Percentiles rank a stretch among this genome's conserved stretches.
These are phyloP conservation scores for Mimosa pudica DNA, from an alignment of 306 rosid species.

Conservation along the genomic window DNA sequence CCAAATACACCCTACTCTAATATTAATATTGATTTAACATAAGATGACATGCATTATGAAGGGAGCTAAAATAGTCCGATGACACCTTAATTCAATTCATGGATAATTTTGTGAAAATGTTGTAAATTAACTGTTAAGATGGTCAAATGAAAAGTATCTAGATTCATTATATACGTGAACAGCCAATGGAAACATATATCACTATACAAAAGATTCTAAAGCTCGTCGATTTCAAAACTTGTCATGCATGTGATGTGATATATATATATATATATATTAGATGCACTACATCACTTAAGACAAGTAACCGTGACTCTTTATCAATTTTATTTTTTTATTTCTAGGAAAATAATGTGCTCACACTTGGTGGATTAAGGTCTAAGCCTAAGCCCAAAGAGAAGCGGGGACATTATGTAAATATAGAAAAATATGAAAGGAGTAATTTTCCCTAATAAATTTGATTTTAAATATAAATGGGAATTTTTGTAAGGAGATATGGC, in stretches of 20 bases:
- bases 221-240: slow-evolving; percentile 31
- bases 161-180: background rate
- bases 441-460: no score
- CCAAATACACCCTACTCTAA: no score
- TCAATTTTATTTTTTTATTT: background rate
- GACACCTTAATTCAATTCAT: background rate
- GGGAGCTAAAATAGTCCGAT: slow-evolving; percentile 3
- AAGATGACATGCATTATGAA: slow-evolving; percentile 26
- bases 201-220: background rate
- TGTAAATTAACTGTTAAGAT: background rate
- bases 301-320: slow-evolving; percentile 48
- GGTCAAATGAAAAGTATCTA: slow-evolving; percentile 19
- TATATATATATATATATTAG: no score
- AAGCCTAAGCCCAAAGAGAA: no score
- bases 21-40: background rate
- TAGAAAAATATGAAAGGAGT: no score
- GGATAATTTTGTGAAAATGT: no score
- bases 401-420: no score
- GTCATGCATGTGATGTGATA: slow-evolving; percentile 37
- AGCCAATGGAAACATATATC: background rate
- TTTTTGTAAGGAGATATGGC: no score
- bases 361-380: no score
- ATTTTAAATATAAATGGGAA: no score
- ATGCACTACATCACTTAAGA: slow-evolving; percentile 28
- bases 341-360: no score